Conservation (phyloP, 345 rosid genomes). For the Populus tremula region DNA sequence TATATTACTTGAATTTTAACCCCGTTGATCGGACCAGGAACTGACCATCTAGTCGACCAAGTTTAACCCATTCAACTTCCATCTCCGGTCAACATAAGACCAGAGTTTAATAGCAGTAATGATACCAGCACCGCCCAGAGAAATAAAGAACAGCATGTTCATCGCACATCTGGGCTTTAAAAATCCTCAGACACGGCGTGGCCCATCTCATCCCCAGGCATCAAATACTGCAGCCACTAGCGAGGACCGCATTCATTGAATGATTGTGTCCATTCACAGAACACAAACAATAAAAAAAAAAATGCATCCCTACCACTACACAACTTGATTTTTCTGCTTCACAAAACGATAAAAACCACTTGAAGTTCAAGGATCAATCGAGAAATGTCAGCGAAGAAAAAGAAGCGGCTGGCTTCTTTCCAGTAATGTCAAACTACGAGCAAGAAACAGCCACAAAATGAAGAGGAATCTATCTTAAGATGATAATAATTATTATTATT, state of each 20-base stretch:
- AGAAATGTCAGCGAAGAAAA: neutral
- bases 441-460: constrained; percentile 19
- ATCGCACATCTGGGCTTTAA: neutral
- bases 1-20: too few species aligned
- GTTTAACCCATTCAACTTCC: too few species aligned
- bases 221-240: neutral
- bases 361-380: neutral
- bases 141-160: neutral
- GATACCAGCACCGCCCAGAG: too few species aligned
- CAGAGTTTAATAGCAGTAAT: too few species aligned
- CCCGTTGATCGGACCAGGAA: too few species aligned
- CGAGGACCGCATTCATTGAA: constrained; percentile 1
- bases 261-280: neutral
- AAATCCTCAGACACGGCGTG: neutral
- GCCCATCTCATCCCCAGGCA: neutral
- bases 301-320: constrained; percentile 2
- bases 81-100: too few species aligned
- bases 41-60: too few species aligned
- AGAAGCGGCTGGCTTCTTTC: constrained; percentile 17
- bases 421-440: constrained; percentile 16
- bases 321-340: constrained; percentile 6
- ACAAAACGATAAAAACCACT: constrained; percentile 1
- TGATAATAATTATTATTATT: neutral
- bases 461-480: constrained; percentile 2
- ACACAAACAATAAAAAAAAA: neutral